These are phyloP conservation scores for Luffa acutangula DNA, from an alignment of 306 rosid genomes.

Conservation along the genomic window DNA sequence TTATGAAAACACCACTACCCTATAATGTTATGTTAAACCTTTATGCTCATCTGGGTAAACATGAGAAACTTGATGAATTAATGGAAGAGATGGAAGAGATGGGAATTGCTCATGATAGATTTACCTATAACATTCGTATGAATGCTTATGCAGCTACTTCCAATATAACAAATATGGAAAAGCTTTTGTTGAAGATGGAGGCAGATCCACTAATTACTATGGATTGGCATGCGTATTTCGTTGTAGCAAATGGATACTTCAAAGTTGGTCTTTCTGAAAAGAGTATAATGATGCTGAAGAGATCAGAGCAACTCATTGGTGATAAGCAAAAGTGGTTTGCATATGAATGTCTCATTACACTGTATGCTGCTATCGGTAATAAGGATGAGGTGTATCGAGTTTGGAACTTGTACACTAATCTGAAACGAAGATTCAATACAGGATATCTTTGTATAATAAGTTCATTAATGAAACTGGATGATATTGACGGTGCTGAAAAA, in stretches of 20 bases:
- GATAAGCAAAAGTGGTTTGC: conserved; percentile 16
- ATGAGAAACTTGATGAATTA: conserved; percentile 36
- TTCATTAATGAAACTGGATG: conserved; percentile 54
- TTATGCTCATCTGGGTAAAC: conserved; percentile 39
- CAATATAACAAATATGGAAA: conserved; percentile 41
- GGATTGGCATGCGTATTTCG: conserved; percentile 33
- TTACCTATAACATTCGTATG: conserved; percentile 34
- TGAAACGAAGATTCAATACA: conserved; percentile 3
- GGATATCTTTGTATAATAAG: conserved; percentile 42
- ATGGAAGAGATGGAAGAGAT: conserved; percentile 46
- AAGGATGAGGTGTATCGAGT: conserved; percentile 55
- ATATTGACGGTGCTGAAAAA: conserved; percentile 50
- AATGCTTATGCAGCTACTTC: conserved; percentile 29
- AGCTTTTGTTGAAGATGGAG: conserved; percentile 46
- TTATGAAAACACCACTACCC: conserved; percentile 12
- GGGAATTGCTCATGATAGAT: conserved; percentile 20
- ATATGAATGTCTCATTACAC: conserved; percentile 32
- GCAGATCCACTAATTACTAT: conserved; percentile 29
- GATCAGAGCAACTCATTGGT: conserved; percentile 27
- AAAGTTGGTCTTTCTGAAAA: conserved; percentile 40
- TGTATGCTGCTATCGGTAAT: conserved; percentile 32
- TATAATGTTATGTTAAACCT: conserved; percentile 48
- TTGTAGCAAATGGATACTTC: conserved; percentile 47
- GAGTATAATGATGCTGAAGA: conserved; percentile 25
- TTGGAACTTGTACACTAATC: conserved; percentile 34